Base-by-base conservation (phyloP, 768 basidiomycete genomes). In the Tremella yokohamensis region DNA sequence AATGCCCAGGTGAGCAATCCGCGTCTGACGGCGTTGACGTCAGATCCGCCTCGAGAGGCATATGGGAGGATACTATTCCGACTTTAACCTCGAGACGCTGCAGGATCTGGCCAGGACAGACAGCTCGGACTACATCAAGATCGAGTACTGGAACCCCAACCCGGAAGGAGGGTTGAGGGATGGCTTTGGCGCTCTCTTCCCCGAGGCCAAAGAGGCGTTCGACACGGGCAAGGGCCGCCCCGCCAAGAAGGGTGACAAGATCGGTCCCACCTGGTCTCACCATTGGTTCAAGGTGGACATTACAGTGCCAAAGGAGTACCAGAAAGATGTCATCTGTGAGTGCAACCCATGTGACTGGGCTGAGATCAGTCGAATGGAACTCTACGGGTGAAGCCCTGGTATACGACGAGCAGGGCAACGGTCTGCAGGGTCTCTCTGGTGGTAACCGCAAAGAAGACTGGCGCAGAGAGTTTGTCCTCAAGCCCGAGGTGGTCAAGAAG, bases 221-320 rank as follows among this genome's bases (percentile, higher is more conserved):
- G 85, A 81, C 74, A 81, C 15, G 18, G 53, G 53, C 37, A 8
- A 42, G 24, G 53, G 53, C 19, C 6, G 18, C 6, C 12, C 84
- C 1, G 87, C 88, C 13, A 86, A 85, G 78, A 96, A 94, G 81
- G 90, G 90, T 4, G 86, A 91, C 52, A 81, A 82, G 12, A 90
- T 94, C 70, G 94, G 94, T 25, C 94, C 94, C 26, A 90, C 88
- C 57, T 98, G 93, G 89, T 87, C 88, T n/a, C 93, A 94, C 66
- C 92, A 97, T 74, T 97, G 93, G 94, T 92, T 87, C 84, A 90
- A 90, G 66, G 85, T 97, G 37, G 82, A 83, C 11, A 70, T 98
- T 2, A 82, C 80, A 3, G 84, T 97, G 29, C 94, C 94, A 0
- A 72, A 80, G 11, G 83, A 85, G 50, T 92, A 87, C 76, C 81